Percentiles rank a stretch among this genome's conserved stretches.
phyloP scores from a whole-genome alignment of 805 yeast species.

The Spathaspora gorwiae region DNA sequence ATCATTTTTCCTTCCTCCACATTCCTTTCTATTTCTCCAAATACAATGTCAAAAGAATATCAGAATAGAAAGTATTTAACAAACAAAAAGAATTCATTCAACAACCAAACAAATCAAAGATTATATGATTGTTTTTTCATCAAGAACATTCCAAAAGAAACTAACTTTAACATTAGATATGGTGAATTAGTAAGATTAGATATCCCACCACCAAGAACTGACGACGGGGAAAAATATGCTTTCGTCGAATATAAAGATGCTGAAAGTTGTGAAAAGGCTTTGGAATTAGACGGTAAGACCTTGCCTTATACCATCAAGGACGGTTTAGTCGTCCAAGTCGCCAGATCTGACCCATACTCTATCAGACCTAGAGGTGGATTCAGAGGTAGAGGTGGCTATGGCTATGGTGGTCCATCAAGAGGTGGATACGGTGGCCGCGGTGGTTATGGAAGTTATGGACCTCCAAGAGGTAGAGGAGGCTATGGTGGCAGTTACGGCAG shows the following conservation, averaged over 20 bases:
- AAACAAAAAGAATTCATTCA: conserved; percentile 1
- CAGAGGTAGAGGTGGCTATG: conserved; percentile 29
- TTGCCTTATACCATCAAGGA: conserved; percentile 37
- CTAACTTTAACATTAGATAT: conserved; percentile 29
- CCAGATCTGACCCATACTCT: conserved; percentile 50
- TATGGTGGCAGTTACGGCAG: conserved; percentile 16
- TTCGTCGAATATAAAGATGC: conserved; percentile 54
- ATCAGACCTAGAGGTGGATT: conserved; percentile 27
- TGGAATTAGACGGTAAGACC: conserved; percentile 43
- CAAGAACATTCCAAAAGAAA: conserved; percentile 5
- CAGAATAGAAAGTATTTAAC: neutral
- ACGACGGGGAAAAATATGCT: conserved; percentile 57
- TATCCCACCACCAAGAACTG: conserved; percentile 58
- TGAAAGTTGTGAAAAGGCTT: conserved; percentile 52
- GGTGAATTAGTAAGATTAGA: conserved; percentile 58
- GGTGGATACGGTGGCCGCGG: conserved; percentile 16
- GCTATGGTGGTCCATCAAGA: conserved; percentile 16
- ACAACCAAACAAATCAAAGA: neutral
- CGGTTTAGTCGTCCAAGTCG: conserved; percentile 50
- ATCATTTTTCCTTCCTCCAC: conserved; percentile 1
- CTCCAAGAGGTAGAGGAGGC: conserved; percentile 15
- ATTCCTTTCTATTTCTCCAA: conserved; percentile 2
- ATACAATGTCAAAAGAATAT: neutral
- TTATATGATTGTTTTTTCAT: neutral
- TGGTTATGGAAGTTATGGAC: conserved; percentile 4